Percentiles rank a stretch among this genome's conserved stretches.
phyloP scores from a whole-genome alignment of 2,329 filamentous ascomycete genomes.

The Colletotrichum coccodes region DNA sequence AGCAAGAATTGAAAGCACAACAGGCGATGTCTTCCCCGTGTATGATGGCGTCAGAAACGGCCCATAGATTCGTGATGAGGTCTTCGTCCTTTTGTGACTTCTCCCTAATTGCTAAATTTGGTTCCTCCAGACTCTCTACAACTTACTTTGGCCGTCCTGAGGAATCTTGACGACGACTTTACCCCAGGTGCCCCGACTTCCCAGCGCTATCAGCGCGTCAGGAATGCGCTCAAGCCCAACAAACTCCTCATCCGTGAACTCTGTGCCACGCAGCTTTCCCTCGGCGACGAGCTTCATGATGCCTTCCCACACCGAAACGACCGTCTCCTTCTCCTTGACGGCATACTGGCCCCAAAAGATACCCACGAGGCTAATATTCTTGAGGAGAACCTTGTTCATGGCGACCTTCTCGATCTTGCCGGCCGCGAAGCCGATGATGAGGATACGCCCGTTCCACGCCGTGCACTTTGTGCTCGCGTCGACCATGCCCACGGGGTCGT shows the following conservation, averaged over 20 bases:
- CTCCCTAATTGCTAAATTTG: neutral
- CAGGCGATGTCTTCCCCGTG: neutral
- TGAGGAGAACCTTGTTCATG: slow-evolving; percentile 90
- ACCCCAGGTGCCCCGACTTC: slow-evolving; percentile 88
- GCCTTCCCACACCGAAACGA: slow-evolving; percentile 82
- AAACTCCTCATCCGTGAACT: slow-evolving; percentile 84
- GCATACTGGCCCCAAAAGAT: slow-evolving; percentile 92
- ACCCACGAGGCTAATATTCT: slow-evolving; percentile 92
- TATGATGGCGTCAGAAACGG: too few relatives aligned
- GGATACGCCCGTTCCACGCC: slow-evolving; percentile 89
- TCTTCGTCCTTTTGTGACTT: neutral
- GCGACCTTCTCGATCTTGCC: slow-evolving; percentile 87
- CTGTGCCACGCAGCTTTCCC: slow-evolving; percentile 84
- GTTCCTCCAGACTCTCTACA: slow-evolving; percentile 46
- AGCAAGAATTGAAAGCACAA: neutral
- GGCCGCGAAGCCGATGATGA: slow-evolving; percentile 82
- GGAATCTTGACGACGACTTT: slow-evolving; percentile 93
- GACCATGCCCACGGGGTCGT: slow-evolving; percentile 92
- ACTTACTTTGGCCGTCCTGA: slow-evolving; percentile 70
- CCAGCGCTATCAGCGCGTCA: slow-evolving; percentile 80
- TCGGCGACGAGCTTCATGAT: slow-evolving; percentile 81
- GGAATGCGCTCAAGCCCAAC: slow-evolving; percentile 84
- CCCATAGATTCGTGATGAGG: neutral
- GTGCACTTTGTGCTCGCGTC: slow-evolving; percentile 90
- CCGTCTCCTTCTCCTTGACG: slow-evolving; percentile 75